Evolutionary conservation across 2,329 filamentous ascomycete species (phyloP).

Genomic region (Cucurbitaria berberidis): DNA sequence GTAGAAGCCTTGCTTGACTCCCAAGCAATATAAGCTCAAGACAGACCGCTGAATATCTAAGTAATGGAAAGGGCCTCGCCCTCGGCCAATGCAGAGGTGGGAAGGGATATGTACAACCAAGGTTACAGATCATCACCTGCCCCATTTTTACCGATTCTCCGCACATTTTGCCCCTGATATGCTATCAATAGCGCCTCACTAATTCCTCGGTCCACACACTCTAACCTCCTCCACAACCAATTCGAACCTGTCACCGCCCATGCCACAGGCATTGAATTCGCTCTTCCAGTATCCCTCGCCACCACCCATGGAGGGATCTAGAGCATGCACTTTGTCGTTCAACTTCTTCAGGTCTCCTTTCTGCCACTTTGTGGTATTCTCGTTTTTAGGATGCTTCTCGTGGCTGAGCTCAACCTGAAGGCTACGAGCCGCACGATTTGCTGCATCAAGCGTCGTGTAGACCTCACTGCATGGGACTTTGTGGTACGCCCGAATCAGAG

Average conservation of each 20-base stretch:
- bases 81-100: too few relatives aligned
- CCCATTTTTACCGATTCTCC: too few relatives aligned
- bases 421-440: conserved; percentile 33
- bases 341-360: conserved; percentile 16
- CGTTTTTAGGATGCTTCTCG: conserved; percentile 10
- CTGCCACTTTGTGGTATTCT: conserved; percentile 21
- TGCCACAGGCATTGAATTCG: not conserved
- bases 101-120: too few relatives aligned
- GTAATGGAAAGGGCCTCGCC: too few relatives aligned
- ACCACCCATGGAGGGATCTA: conserved; percentile 8
- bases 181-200: not conserved
- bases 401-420: conserved; percentile 37
- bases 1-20: too few relatives aligned
- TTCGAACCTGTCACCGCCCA: not conserved
- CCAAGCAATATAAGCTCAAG: too few relatives aligned
- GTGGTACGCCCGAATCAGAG: conserved; percentile 12
- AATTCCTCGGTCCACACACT: not conserved
- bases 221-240: not conserved
- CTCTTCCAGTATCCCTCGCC: conserved; percentile 10
- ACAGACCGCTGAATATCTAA: too few relatives aligned
- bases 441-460: conserved; percentile 29
- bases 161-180: not conserved
- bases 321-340: conserved; percentile 13
- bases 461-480: conserved; percentile 20
- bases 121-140: not conserved